A percentile compares a stretch with the other conserved stretches of the same genome.
Conservation (phyloP, 2,329 filamentous ascomycete genomes). For the Fusarium nisikadoi region DNA sequence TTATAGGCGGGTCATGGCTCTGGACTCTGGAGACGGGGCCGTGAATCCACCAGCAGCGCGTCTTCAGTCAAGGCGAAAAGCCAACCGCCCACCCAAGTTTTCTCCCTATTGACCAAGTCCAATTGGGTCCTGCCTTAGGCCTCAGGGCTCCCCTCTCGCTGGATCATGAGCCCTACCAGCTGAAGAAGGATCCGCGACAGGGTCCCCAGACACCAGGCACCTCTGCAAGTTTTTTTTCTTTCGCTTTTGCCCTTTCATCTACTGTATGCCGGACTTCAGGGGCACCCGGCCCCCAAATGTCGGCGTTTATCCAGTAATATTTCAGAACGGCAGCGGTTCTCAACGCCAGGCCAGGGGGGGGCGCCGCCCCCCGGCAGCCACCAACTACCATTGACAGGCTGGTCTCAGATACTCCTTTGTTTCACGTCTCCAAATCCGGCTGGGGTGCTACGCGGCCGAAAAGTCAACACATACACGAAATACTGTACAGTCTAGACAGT, state of each 20-base stretch:
- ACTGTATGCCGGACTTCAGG: conserved; percentile 28
- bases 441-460: conserved; percentile 30
- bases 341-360: conserved; percentile 40
- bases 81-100: conserved; percentile 13
- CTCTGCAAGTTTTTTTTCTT: conserved; percentile 17
- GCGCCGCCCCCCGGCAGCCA: conserved; percentile 40
- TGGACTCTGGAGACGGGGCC: conserved; percentile 39
- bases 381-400: conserved; percentile 35
- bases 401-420: conserved; percentile 33
- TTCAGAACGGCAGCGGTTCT: conserved; percentile 14
- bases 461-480: conserved; percentile 13
- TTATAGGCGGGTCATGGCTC: conserved; percentile 28
- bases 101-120: not conserved
- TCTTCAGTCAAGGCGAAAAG: conserved; percentile 1
- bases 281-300: conserved; percentile 27
- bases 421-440: conserved; percentile 43
- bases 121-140: not conserved
- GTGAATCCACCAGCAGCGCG: conserved; percentile 29
- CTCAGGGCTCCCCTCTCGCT: conserved; percentile 1
- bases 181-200: conserved; percentile 42
- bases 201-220: conserved; percentile 26
- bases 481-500: conserved; percentile 8
- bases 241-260: conserved; percentile 7
- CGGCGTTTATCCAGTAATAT: conserved; percentile 20
- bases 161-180: conserved; percentile 35